Conservation (phyloP, 2,329 filamentous ascomycete species). For the Alternaria solani region DNA sequence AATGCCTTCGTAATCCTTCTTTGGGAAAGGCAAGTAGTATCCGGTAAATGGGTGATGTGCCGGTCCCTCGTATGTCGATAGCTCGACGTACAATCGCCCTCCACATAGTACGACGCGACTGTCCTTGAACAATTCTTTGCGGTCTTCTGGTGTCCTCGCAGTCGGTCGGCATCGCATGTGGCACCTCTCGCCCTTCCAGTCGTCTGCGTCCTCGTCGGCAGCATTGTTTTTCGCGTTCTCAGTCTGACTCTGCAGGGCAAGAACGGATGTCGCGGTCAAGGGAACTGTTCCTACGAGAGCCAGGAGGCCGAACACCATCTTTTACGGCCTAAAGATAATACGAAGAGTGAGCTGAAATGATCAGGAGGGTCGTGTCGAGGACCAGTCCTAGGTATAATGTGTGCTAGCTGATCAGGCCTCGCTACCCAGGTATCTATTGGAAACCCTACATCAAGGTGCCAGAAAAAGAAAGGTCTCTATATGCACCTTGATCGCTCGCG, state of each 20-base stretch:
- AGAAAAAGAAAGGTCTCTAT: not conserved
- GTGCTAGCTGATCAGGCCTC: not conserved
- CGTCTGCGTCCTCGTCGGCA: constrained; percentile 16
- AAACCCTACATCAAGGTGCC: not conserved
- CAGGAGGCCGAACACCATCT: constrained; percentile 26
- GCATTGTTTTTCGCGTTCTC: constrained; percentile 25
- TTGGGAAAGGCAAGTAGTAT: constrained; percentile 59
- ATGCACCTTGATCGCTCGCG: not conserved
- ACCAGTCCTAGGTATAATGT: not conserved
- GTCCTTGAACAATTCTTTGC: constrained; percentile 26
- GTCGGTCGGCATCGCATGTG: constrained; percentile 30
- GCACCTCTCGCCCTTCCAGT: constrained; percentile 33
- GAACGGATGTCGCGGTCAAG: constrained; percentile 29
- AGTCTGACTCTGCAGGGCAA: constrained; percentile 30
- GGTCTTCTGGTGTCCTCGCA: constrained; percentile 23
- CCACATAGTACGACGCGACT: constrained; percentile 27
- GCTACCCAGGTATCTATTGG: not conserved
- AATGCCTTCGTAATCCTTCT: constrained; percentile 55
- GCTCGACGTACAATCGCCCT: constrained; percentile 29
- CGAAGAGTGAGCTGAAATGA: not conserved
- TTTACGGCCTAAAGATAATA: not conserved
- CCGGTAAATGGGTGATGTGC: constrained; percentile 56
- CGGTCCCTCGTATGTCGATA: constrained; percentile 27
- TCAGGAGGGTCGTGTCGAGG: too few relatives aligned
- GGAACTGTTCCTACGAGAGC: constrained; percentile 27